Evolutionary conservation across 495 filamentous ascomycete species (phyloP).

Genomic region (Penicillium herquei): DNA sequence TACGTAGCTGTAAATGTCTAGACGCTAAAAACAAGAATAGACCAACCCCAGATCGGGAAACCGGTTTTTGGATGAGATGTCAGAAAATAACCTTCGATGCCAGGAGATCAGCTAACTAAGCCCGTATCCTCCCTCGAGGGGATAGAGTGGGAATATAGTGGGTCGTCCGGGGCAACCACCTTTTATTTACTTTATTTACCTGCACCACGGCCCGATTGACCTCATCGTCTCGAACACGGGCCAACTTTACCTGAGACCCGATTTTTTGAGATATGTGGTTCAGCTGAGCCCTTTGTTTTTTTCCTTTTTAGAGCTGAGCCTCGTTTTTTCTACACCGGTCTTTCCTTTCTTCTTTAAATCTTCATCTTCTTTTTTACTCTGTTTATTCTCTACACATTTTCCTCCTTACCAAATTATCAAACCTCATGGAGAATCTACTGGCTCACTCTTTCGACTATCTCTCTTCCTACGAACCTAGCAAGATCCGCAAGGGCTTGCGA

Average conservation of each 20-base stretch:
- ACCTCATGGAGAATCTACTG: constrained; percentile 82
- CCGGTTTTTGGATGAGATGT: constrained; percentile 8
- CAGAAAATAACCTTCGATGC: constrained; percentile 15
- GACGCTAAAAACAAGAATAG: neutral
- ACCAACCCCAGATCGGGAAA: constrained; percentile 5
- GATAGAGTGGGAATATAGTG: neutral
- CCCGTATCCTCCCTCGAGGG: no score
- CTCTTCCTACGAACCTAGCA: constrained; percentile 83
- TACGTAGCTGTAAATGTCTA: neutral
- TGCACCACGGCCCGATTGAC: constrained; percentile 15
- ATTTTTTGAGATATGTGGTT: constrained; percentile 1
- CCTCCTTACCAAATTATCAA: neutral
- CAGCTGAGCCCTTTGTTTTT: constrained; percentile 2
- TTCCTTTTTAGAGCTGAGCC: neutral
- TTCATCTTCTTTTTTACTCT: neutral
- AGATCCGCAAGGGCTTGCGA: constrained; percentile 89
- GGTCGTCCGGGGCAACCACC: constrained; percentile 31
- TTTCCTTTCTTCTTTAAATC: no score
- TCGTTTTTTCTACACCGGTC: neutral
- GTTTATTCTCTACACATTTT: neutral
- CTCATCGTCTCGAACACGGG: constrained; percentile 25
- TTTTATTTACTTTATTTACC: constrained; percentile 20
- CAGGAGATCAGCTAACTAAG: constrained; percentile 1
- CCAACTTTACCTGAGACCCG: constrained; percentile 2
- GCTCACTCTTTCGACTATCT: constrained; percentile 96